These are phyloP conservation scores for Cordyceps cicadae DNA, from an alignment of 2,329 filamentous ascomycete genomes.

Conservation along the genomic window DNA sequence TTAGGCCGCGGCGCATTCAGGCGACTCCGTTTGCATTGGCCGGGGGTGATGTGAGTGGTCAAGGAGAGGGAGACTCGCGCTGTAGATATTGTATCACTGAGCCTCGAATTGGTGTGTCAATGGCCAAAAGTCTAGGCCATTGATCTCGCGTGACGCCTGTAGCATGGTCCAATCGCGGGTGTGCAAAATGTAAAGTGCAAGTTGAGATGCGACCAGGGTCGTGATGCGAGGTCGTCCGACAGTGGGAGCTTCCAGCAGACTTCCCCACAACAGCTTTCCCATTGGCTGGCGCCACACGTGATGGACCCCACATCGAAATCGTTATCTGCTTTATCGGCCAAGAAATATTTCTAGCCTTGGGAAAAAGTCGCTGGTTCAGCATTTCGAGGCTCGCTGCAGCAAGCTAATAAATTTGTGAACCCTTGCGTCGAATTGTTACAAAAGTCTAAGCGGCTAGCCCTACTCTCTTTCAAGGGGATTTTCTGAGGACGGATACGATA, in stretches of 20 bases:
- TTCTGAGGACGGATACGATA: not conserved
- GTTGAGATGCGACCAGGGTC: constrained; percentile 4
- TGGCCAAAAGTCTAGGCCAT: constrained; percentile 10
- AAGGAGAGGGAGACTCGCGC: not conserved
- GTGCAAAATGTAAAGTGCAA: not conserved
- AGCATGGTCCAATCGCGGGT: not conserved
- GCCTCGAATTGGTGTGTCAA: not conserved
- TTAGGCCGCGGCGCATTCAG: not conserved
- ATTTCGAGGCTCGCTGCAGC: not conserved
- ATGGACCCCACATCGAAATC: constrained; percentile 4
- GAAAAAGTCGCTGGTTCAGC: not conserved
- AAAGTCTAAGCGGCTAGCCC: not conserved
- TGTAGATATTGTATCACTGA: not conserved
- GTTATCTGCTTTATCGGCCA: constrained; percentile 13
- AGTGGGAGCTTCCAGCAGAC: not conserved
- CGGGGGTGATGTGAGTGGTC: not conserved
- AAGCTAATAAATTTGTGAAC: not conserved
- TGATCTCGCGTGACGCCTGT: not conserved
- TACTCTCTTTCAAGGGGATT: not conserved
- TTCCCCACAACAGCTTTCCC: not conserved
- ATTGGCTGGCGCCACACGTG: constrained; percentile 7
- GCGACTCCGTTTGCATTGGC: not conserved
- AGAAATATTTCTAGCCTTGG: constrained; percentile 1
- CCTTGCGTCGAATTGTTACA: not conserved
- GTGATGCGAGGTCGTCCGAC: not conserved